A percentile compares a stretch with the other conserved stretches of the same genome.
phyloP scores from a whole-genome alignment of 176 grass and related monocot species.

The Sorghum bicolor region Sorghum_bicolor_NCBIv3 NC_012875.2:56724501-56725000 shows the following conservation, averaged over 20 bases:
- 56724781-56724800: not conserved
- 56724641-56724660: slow-evolving; percentile 19
- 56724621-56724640: slow-evolving; percentile 49
- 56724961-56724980: not conserved
- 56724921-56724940: slow-evolving; percentile 14
- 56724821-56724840: not conserved
- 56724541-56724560: slow-evolving; percentile 78
- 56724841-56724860: not conserved
- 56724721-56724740: not conserved
- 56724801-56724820: not conserved
- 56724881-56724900: not conserved
- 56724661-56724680: slow-evolving; percentile 14
- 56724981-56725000: not conserved
- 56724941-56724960: not conserved
- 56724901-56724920: not conserved
- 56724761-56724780: not conserved
- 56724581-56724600: slow-evolving; percentile 77
- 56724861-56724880: not conserved
- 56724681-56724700: not conserved
- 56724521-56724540: slow-evolving; percentile 63
- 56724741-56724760: not conserved
- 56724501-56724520: slow-evolving; percentile 71
- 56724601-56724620: slow-evolving; percentile 79
- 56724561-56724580: slow-evolving; percentile 56
- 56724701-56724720: not conserved